Evolutionary conservation across 2,329 filamentous ascomycete genomes (phyloP), one percentile per base, ranked within the genome.

Genomic region (Aspergillus arachidicola): DNA sequence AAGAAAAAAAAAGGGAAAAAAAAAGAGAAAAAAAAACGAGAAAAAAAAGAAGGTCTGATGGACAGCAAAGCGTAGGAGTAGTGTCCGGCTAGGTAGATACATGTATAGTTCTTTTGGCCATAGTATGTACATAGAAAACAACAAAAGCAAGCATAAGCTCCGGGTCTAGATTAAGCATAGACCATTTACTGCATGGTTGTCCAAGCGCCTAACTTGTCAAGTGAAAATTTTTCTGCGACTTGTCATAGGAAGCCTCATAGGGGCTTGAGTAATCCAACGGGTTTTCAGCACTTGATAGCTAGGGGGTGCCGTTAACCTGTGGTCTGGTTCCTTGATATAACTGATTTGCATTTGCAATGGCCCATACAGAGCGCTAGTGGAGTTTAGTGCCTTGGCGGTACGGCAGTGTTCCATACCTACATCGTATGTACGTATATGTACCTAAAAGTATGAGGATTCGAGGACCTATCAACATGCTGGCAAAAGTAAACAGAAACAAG

Each of bases 171-270:
- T 55, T 38, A 26, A 55, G 32, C 51, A 55, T 55, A 26, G 32
- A 19, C 38, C 51, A 38, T 36, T 48, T 36, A 26, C 56, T 58
- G 43, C 43, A 48, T 48, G 43, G 43, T 58, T 36, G 56, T 58
- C 41, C 28, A 50, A 46, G 56, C 56, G 56, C 32, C 56, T 30
- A 48, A 32, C 34, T 21, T 45, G 32, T 58, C 56, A 58, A 30
- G 6, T 57, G 26, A 21, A 36, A 54, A 32, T n/a, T 38, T 38
- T 36, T 19, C 6, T 23, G 7, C 51, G 51, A 55, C 32, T 38
- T 16, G 34, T 55, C 51, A 38, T 55, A 38, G 51, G 32, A 14
- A 16, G 51, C 32, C 51, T 38, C 51, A 41, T 55, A 55, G 32
- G 51, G 32, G 32, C 32, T 38, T 21, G 30, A 32, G 51, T 16